phyloP scores from a whole-genome alignment of 441 rosid species.

The Breynia disticha region DNA sequence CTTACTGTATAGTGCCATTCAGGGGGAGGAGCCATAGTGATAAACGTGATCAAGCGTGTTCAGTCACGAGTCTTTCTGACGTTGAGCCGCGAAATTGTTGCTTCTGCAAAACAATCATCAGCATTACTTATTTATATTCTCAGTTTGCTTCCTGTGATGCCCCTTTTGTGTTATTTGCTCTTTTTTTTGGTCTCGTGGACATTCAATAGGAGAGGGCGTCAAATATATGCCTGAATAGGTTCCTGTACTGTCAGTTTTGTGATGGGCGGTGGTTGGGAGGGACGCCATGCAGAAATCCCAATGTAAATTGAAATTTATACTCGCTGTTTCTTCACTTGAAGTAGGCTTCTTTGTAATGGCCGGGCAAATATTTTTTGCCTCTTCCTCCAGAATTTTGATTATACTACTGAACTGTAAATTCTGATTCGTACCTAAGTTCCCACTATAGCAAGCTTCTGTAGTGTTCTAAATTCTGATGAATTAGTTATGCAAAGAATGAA shows the following conservation, averaged over 20 bases:
- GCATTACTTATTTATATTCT: slow-evolving; percentile 12
- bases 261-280: slow-evolving; percentile 25
- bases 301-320: slow-evolving; percentile 23
- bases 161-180: background rate
- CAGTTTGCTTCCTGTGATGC: background rate
- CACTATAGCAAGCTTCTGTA: too few relatives aligned
- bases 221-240: slow-evolving; percentile 28
- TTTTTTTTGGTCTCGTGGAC: slow-evolving; percentile 16
- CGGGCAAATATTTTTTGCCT: too few relatives aligned
- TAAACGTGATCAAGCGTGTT: slow-evolving; percentile 3
- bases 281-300: too few relatives aligned
- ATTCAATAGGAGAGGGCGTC: slow-evolving; percentile 23
- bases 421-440: too few relatives aligned
- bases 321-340: background rate
- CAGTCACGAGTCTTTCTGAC: slow-evolving; percentile 15
- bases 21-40: slow-evolving; percentile 16
- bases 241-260: slow-evolving; percentile 23
- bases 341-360: too few relatives aligned
- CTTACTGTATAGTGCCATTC: slow-evolving; percentile 18
- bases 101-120: slow-evolving; percentile 21
- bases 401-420: too few relatives aligned
- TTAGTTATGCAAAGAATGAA: too few relatives aligned
- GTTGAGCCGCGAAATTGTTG: slow-evolving; percentile 20
- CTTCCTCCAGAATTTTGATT: too few relatives aligned
- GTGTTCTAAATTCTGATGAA: too few relatives aligned